Evolutionary conservation across 1,284 basidiomycete species (phyloP).

Genomic region (Pyrrhoderma noxium): DNA sequence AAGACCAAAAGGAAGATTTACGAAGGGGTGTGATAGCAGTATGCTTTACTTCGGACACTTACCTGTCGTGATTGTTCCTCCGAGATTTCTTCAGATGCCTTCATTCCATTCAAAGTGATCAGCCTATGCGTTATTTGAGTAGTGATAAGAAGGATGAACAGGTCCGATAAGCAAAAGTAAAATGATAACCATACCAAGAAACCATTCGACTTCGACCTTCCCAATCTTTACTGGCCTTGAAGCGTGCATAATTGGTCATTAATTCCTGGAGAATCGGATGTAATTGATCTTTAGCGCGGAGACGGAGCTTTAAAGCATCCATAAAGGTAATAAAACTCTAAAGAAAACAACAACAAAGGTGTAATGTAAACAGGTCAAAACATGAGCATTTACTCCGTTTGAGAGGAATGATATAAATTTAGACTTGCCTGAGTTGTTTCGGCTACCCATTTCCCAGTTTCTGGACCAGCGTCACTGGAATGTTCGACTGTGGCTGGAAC

Average conservation of each 20-base stretch:
- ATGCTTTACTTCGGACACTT: not conserved
- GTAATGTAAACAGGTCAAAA: no score
- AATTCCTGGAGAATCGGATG: conserved; percentile 94
- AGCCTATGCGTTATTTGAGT: conserved; percentile 67
- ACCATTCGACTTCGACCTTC: conserved; percentile 91
- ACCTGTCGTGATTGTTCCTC: conserved; percentile 95
- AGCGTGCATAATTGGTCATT: conserved; percentile 86
- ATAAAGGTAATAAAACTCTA: conserved; percentile 98
- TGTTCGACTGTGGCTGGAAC: conserved; percentile 97
- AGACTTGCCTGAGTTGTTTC: conserved; percentile 98
- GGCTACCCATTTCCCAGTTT: conserved; percentile 96
- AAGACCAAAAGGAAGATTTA: not conserved
- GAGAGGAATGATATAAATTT: no score
- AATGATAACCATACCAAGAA: conserved; percentile 60
- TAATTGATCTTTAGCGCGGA: conserved; percentile 94
- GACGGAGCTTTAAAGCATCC: conserved; percentile 90
- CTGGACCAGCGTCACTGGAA: conserved; percentile 68
- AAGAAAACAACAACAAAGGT: not conserved
- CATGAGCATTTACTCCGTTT: no score
- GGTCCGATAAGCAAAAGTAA: not conserved
- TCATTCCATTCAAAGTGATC: conserved; percentile 95
- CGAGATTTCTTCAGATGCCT: conserved; percentile 92
- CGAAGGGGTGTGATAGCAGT: not conserved
- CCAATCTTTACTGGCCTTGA: conserved; percentile 91
- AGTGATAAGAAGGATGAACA: not conserved